A percentile compares a stretch with the other conserved stretches of the same genome.
These are phyloP conservation scores for Endoconidiophora polonica DNA, from an alignment of 2,329 filamentous ascomycete genomes.

Conservation along the genomic window DNA sequence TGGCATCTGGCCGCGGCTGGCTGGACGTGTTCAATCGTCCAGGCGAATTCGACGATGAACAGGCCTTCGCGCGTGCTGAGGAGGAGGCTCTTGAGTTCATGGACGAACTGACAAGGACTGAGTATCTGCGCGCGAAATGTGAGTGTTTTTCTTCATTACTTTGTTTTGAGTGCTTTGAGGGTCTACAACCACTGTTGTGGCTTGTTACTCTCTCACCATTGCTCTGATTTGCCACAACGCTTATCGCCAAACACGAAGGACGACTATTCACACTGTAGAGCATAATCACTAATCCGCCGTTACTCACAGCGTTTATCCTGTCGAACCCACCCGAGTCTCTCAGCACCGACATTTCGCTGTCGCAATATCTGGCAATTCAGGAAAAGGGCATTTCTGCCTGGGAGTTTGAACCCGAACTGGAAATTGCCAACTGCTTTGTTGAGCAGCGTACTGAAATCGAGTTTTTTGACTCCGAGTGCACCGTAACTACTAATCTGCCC, in stretches of 20 bases:
- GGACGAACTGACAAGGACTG: constrained; percentile 79
- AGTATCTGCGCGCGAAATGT: constrained; percentile 95
- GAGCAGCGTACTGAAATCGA: constrained; percentile 93
- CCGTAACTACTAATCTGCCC: constrained; percentile 88
- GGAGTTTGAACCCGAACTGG: constrained; percentile 98
- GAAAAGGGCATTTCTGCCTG: constrained; percentile 99
- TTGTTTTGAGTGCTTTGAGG: not conserved
- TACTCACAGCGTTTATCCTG: constrained; percentile 63
- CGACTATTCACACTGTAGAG: too few species aligned
- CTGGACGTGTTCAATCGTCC: constrained; percentile 85
- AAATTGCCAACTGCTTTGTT: constrained; percentile 98
- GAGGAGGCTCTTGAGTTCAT: constrained; percentile 86
- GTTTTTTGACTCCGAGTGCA: constrained; percentile 96
- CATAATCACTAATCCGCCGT: not conserved
- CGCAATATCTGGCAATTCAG: constrained; percentile 94
- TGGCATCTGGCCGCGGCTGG: constrained; percentile 11
- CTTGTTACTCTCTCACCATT: too few species aligned
- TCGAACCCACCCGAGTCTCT: constrained; percentile 89
- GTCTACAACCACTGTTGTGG: not conserved
- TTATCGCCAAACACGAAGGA: not conserved
- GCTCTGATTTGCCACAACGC: not conserved
- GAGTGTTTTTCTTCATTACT: constrained; percentile 15
- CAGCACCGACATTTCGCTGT: constrained; percentile 92
- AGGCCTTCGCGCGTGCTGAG: constrained; percentile 85
- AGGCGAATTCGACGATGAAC: constrained; percentile 95